Base-by-base conservation (phyloP, 306 rosid genomes). In the Lupinus albus region DNA sequence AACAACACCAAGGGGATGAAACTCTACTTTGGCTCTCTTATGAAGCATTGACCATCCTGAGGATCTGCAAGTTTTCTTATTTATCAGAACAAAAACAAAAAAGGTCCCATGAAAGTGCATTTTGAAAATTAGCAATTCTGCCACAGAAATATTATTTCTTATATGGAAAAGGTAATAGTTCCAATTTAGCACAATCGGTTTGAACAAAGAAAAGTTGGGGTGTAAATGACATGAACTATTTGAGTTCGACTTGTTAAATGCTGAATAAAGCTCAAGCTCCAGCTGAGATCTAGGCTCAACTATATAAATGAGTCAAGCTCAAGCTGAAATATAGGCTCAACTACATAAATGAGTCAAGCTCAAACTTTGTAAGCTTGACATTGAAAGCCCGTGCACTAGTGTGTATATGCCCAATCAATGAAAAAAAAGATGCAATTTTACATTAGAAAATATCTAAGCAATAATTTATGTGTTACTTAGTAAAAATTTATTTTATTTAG, bases 1-100 rank as follows among this genome's bases (percentile, higher is more conserved):
- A 38, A 91, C 63, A 77, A 91, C 96, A 65, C 97, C 96, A 72
- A 88, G 96, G 38, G 97, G 97, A 64, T 88, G 94, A 70, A 88
- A 91, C 67, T 91, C 96, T 61, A 88, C 94, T 83, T 61, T 89
- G 64, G 89, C 81, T 75, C 78, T 88, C 85, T 88, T 91, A 86
- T 91, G 87, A 52, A 88, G 46, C 89, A 84, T 91, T 75, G 97
- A 78, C 74, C 91, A 82, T 76, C 96, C 97, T 36, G 77, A 80
- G 75, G 89, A 72, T 33, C 99, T 93, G 88, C 72, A 83, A 59
- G 60, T 52, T 66, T 41, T 28, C 62, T 15, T 4, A 73, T 65
- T 63, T 35, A 73, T 16, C 61, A 46, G 16, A 30, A 62, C 33
- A 57, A 1, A n/a, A 30, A 62, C 33, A 57, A 64, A 76, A 28